Base-by-base conservation (phyloP, 495 filamentous ascomycete species). In the Thermochaetoides thermophila region DNA sequence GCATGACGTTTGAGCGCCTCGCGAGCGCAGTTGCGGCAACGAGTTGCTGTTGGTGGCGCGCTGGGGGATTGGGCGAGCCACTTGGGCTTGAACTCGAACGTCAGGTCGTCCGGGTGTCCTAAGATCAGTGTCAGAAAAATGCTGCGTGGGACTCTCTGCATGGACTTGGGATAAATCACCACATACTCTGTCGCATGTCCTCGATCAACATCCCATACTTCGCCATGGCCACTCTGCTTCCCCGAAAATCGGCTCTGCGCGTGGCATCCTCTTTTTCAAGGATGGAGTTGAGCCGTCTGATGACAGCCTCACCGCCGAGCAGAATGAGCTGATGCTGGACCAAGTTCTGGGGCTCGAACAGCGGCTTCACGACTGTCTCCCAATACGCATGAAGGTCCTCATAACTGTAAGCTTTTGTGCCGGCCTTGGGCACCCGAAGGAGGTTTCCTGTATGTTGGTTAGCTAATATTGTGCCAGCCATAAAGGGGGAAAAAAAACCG, bases 61-160 rank as follows among this genome's bases (percentile, higher is more conserved):
- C 71, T 73, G 1, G 81, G 83, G 1, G 82, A 89, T 42, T 87
- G 86, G 5, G 66, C 49, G 1, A 95, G 71, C 89, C 89, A 97
- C 54, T 97, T 97, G 5, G 87, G 84, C 47, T 97, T 97, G 44
- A 96, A 74, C 52, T 97, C 82, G 15, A 84, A 56, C 1, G 74
- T 46, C 0, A 63, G 54, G 13, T 70, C 60, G 13, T 43, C 54
- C 8, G 42, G 42, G 5, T 47, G 20, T 6, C 57, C 44, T 52
- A 15, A 15, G 7, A 27, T 17, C 21, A 13, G 14, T 31, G 32
- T 35, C 28, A 29, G 20, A 10, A 8, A 26, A 15, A 28, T 18
- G 10, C 12, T 14, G 9, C 10, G 16, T 18, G 14, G 31, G 18
- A 20, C 7, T 16, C 7, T 27, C 23, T 4, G 40, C n/a, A n/a